Evolutionary conservation across 2,329 filamentous ascomycete genomes (phyloP).

Genomic region (Hirsutella minnesotensis): DNA sequence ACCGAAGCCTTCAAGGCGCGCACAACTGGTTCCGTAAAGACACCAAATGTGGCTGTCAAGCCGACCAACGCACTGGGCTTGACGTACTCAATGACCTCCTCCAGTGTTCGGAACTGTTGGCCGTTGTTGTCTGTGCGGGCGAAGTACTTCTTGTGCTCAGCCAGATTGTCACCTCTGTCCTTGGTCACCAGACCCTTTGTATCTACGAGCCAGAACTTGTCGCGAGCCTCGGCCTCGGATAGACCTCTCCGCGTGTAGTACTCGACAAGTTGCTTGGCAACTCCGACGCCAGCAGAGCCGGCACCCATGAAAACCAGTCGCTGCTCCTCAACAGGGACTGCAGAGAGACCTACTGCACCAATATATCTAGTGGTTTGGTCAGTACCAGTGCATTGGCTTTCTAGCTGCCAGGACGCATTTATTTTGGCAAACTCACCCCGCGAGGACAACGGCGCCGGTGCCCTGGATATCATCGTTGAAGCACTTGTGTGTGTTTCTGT

Average conservation of each 20-base stretch:
- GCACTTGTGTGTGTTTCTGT: slow-evolving; percentile 79
- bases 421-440: slow-evolving; percentile 42
- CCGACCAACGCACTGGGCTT: slow-evolving; percentile 92
- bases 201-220: slow-evolving; percentile 96
- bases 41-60: slow-evolving; percentile 84
- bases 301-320: slow-evolving; percentile 93
- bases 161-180: slow-evolving; percentile 87
- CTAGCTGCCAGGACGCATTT: not conserved
- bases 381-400: not conserved
- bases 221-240: slow-evolving; percentile 72
- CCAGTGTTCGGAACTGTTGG: slow-evolving; percentile 64
- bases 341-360: slow-evolving; percentile 69
- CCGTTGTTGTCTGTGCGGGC: slow-evolving; percentile 53
- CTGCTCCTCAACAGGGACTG: slow-evolving; percentile 78
- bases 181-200: slow-evolving; percentile 89
- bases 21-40: slow-evolving; percentile 83
- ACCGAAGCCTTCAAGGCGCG: slow-evolving; percentile 55
- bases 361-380: slow-evolving; percentile 48
- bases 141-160: slow-evolving; percentile 75
- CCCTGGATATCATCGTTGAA: slow-evolving; percentile 99
- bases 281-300: slow-evolving; percentile 89
- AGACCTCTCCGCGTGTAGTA: slow-evolving; percentile 91
- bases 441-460: slow-evolving; percentile 88
- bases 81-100: slow-evolving; percentile 88
- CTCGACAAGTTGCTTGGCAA: slow-evolving; percentile 94